Conservation (phyloP, 1,284 basidiomycete species). For the Phaffia rhodozyma region DNA sequence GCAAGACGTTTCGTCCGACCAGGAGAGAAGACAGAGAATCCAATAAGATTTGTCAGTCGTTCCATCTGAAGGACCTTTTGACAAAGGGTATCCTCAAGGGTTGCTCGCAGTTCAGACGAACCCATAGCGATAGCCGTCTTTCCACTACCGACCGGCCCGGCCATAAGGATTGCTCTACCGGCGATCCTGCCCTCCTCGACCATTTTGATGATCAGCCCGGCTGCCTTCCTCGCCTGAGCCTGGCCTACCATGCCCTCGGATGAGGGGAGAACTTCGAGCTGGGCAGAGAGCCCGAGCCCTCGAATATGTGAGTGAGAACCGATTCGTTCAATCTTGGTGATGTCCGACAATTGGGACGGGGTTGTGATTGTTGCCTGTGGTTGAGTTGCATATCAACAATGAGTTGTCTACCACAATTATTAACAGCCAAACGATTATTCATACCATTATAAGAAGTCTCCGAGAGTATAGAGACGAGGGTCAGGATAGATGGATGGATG, state of each 20-base stretch:
- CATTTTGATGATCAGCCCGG: constrained; percentile 95
- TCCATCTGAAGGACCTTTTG: neutral
- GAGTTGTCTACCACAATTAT: no score
- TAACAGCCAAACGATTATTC: no score
- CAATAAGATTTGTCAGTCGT: neutral
- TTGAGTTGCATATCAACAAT: neutral
- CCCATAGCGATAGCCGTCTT: constrained; percentile 97
- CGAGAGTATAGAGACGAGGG: no score
- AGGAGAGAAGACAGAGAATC: neutral
- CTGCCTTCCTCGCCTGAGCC: constrained; percentile 85
- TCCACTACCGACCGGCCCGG: constrained; percentile 88
- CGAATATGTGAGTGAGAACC: constrained; percentile 98
- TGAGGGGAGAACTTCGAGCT: constrained; percentile 60
- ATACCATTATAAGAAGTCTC: no score
- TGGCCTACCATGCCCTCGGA: constrained; percentile 96
- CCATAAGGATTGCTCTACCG: constrained; percentile 87
- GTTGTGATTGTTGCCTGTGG: constrained; percentile 29
- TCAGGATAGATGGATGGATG: no score
- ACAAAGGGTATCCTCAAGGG: neutral
- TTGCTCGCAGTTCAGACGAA: constrained; percentile 26
- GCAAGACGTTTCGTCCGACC: neutral
- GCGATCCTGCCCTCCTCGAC: constrained; percentile 91
- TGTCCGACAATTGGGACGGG: constrained; percentile 51
- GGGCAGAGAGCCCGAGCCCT: constrained; percentile 79
- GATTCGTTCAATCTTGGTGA: constrained; percentile 93